phyloP scores from a whole-genome alignment of 1,284 basidiomycete species.

The Malassezia japonica region DNA sequence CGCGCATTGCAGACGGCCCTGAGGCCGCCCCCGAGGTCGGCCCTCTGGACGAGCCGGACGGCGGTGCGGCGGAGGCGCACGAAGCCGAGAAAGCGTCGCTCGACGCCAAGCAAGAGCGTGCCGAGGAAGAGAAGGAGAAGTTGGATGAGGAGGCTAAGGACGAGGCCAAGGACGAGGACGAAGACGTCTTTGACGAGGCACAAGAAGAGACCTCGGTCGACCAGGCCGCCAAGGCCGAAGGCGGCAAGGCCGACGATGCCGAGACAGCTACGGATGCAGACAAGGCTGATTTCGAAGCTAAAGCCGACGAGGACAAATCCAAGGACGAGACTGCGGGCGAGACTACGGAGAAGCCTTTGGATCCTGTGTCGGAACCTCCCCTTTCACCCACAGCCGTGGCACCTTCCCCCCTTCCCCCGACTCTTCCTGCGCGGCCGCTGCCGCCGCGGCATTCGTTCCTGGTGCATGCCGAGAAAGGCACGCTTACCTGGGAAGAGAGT shows the following conservation, averaged over 20 bases:
- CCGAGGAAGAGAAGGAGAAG: background rate
- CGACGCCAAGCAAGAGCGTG: background rate
- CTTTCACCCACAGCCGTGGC: no score
- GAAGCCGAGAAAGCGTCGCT: background rate
- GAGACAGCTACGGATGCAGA: background rate
- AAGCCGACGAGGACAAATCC: no score
- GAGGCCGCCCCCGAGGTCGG: background rate
- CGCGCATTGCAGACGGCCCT: background rate
- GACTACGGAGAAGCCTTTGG: no score
- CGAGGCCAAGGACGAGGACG: background rate
- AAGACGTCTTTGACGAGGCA: slow-evolving; percentile 1
- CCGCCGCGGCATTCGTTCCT: background rate
- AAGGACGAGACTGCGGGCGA: no score
- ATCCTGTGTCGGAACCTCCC: no score
- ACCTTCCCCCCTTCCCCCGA: no score
- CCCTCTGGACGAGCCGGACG: background rate
- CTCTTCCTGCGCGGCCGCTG: background rate
- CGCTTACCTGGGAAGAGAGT: slow-evolving; percentile 9
- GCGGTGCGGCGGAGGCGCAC: background rate
- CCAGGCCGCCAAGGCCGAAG: background rate
- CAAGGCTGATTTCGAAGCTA: no score
- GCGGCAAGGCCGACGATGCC: no score
- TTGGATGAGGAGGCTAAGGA: background rate
- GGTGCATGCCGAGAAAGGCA: background rate
- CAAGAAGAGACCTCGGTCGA: background rate